Conservation (phyloP, 345 rosid genomes). For the Erysimum cheiranthoides region DNA sequence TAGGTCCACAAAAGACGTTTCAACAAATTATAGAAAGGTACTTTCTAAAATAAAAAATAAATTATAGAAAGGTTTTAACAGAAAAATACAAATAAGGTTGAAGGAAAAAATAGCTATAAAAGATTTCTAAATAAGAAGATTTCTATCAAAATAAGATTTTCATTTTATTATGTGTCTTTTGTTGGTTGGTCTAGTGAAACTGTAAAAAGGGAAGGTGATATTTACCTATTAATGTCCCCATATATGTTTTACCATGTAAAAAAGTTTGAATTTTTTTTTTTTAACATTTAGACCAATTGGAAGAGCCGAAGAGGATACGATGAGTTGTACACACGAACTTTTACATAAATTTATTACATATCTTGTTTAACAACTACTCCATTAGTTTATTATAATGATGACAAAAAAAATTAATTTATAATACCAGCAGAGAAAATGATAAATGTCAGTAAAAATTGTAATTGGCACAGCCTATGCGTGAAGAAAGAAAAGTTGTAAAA, state of each 20-base stretch:
- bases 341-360: neutral
- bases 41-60: neutral
- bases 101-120: conserved; percentile 23
- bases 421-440: neutral
- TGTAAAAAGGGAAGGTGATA: neutral
- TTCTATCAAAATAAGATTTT: neutral
- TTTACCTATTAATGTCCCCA: conserved; percentile 18
- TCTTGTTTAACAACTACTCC: neutral
- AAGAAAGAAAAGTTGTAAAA: neutral
- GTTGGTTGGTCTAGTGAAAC: conserved; percentile 29
- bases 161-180: conserved; percentile 19
- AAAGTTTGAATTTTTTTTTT: neutral
- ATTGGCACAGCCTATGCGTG: neutral
- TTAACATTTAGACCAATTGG: neutral
- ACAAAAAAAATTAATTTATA: neutral
- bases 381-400: neutral
- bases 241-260: conserved; percentile 1
- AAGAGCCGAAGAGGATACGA: neutral
- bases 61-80: conserved; percentile 4
- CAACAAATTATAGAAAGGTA: neutral
- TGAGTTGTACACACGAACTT: neutral
- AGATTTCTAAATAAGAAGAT: conserved; percentile 32
- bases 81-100: conserved; percentile 6
- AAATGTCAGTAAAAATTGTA: neutral
- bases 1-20: conserved; percentile 31